Conservation (phyloP, 1,284 basidiomycete genomes). For the Singerocomus rubriflavus region DNA sequence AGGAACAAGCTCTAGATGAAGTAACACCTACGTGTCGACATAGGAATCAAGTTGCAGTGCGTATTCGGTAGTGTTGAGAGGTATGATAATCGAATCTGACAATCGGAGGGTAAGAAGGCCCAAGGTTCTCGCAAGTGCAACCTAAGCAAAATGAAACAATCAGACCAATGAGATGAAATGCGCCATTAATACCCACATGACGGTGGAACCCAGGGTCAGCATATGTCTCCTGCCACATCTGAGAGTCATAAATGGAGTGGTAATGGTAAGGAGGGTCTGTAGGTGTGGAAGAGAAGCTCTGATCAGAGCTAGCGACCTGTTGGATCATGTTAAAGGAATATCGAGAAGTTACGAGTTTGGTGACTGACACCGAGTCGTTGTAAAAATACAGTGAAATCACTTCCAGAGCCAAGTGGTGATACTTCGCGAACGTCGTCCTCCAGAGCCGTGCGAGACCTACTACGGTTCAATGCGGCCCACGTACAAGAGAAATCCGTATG, state of each 20-base stretch:
- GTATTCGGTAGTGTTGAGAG: constrained; percentile 79
- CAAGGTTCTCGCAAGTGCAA: constrained; percentile 61
- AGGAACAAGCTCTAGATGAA: neutral
- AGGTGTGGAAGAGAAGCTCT: constrained; percentile 36
- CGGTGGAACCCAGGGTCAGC: constrained; percentile 75
- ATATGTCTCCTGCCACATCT: constrained; percentile 72
- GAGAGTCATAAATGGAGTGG: constrained; percentile 80
- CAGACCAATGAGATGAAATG: neutral
- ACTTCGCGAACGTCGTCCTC: constrained; percentile 29
- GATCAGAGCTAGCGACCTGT: constrained; percentile 47
- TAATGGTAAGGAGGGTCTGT: constrained; percentile 76
- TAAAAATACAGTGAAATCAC: constrained; percentile 81
- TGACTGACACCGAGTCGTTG: constrained; percentile 49
- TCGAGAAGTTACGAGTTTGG: constrained; percentile 15
- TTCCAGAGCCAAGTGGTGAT: constrained; percentile 51
- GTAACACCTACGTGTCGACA: constrained; percentile 45
- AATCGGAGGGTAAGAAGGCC: constrained; percentile 63
- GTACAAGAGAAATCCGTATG: constrained; percentile 34
- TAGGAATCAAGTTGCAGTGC: constrained; percentile 61
- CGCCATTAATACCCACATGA: constrained; percentile 45
- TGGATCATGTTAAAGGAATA: constrained; percentile 9
- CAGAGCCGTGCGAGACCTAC: constrained; percentile 20
- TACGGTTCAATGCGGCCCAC: constrained; percentile 28
- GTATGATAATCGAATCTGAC: constrained; percentile 57
- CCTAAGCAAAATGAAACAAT: constrained; percentile 32